Base-by-base conservation (phyloP, 345 rosid species). In the Populus tremula region DNA sequence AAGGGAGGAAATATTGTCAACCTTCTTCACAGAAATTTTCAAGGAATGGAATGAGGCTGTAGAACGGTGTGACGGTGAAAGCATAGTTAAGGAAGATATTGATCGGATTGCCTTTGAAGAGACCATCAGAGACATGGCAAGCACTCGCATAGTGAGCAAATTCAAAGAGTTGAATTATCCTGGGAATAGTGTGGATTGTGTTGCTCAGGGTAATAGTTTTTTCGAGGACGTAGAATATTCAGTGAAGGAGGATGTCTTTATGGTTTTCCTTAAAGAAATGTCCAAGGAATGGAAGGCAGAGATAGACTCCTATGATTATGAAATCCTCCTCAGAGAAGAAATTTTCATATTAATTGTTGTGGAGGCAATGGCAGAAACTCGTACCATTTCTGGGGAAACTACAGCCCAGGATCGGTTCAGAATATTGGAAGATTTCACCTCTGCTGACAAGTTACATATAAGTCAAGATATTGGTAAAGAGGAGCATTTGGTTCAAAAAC, bases 21-120 rank as follows among this genome's bases (percentile, higher is more conserved):
- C 76, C 56, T 36, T 82, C 67, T 50, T 79, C 14, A 23, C n/a
- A 11, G 82, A 84, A 78, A 63, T 74, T 59, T 73, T 10, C 5
- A 25, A 76, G 75, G 84, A 86, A 21, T 79, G 84, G 87, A 71
- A 63, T 53, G 81, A 74, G 18, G 63, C 73, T 25, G 11, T 79
- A 17, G 82, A 81, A 80, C 77, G 11, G 27, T 71, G 31, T 29
- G 76, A 62, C 18, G 33, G 39, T 35, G 79, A 73, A 69, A 69
- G 41, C 36, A 72, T 45, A 59, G 20, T 85, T 20, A 65, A 59
- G 36, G 88, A 88, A 75, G 86, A 90, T 67, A 65, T 89, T 3
- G 79, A 75, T 66, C 74, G 53, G 72, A 50, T 84, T 53, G 79
- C 86, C 63, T 80, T 67, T 27, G 72, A 69, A 73, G 91, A 87